Conservation (phyloP, 139 green algal species). For the Chlamydomonas sp. region DNA sequence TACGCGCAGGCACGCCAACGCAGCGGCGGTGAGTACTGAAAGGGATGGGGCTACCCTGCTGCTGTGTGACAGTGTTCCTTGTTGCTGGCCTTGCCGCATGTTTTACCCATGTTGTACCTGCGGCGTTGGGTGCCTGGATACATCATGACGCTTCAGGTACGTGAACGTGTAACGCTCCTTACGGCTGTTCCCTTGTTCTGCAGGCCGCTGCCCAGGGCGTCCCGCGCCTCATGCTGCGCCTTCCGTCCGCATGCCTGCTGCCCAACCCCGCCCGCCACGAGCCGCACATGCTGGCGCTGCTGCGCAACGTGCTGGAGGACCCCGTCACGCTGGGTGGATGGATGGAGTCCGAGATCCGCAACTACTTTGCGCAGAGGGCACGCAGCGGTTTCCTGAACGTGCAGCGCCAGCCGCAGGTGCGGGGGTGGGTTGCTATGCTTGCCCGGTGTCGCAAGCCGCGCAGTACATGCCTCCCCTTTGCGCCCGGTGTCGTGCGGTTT, state of each 20-base stretch:
- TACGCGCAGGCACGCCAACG: constrained; percentile 74
- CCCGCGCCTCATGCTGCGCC: constrained; percentile 73
- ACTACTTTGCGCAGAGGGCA: constrained; percentile 54
- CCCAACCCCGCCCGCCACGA: constrained; percentile 69
- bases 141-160: neutral
- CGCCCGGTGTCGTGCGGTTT: too few relatives aligned
- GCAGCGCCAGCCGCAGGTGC: constrained; percentile 6
- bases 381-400: neutral
- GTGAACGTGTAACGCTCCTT: neutral
- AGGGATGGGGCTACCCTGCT: neutral
- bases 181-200: neutral
- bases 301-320: constrained; percentile 94
- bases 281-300: constrained; percentile 71
- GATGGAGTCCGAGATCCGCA: constrained; percentile 93
- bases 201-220: constrained; percentile 66
- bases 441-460: neutral
- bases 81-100: neutral
- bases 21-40: constrained; percentile 65
- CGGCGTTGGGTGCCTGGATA: neutral
- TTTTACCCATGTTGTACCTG: neutral
- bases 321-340: constrained; percentile 82
- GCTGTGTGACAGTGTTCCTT: neutral
- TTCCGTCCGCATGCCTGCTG: constrained; percentile 71
- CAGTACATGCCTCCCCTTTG: too few relatives aligned
- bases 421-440: neutral